These are phyloP conservation scores for Fusarium sp. DNA, from an alignment of 2,329 filamentous ascomycete species.

Conservation along the genomic window DNA sequence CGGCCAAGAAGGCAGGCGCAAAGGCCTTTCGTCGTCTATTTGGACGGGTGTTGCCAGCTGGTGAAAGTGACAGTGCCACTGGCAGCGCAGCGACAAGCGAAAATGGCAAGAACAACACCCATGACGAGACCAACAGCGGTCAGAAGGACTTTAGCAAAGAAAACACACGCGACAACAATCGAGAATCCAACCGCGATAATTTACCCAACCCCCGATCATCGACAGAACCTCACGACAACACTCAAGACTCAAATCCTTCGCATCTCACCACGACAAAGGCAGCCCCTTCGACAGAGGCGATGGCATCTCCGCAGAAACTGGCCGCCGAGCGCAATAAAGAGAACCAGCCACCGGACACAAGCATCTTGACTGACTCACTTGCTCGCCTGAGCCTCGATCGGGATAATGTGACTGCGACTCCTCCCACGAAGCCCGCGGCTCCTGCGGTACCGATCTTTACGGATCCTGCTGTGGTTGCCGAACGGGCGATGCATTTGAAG, in stretches of 20 bases:
- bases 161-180: conserved; percentile 6
- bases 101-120: conserved; percentile 22
- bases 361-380: conserved; percentile 24
- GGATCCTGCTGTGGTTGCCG: conserved; percentile 48
- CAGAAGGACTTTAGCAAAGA: conserved; percentile 12
- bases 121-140: conserved; percentile 13
- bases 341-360: conserved; percentile 41
- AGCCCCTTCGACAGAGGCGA: conserved; percentile 18
- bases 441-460: conserved; percentile 21
- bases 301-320: conserved; percentile 32
- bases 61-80: conserved; percentile 28
- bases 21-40: conserved; percentile 48
- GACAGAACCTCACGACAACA: background rate
- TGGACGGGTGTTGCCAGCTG: conserved; percentile 44
- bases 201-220: background rate
- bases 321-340: conserved; percentile 44
- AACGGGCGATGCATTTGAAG: conserved; percentile 51
- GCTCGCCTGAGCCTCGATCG: conserved; percentile 35
- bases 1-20: conserved; percentile 46
- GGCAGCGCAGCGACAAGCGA: conserved; percentile 25
- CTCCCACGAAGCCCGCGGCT: background rate
- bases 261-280: background rate
- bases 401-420: background rate
- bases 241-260: background rate
- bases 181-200: background rate